Evolutionary conservation across 1,284 basidiomycete species (phyloP).

Genomic region (Pterulicium gracile): DNA sequence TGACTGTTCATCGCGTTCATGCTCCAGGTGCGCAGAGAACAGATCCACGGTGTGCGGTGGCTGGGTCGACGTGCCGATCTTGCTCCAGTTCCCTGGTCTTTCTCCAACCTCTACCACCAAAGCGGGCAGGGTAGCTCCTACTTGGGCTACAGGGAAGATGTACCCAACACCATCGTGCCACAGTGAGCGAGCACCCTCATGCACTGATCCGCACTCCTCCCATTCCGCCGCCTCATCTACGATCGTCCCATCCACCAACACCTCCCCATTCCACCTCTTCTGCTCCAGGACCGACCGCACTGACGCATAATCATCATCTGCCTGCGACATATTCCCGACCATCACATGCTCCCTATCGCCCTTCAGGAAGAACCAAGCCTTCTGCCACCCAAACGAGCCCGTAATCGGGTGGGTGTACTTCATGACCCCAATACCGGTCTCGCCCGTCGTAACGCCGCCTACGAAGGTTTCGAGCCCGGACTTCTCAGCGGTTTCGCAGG

Average conservation of each 20-base stretch:
- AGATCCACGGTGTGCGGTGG: conserved; percentile 27
- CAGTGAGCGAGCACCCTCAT: conserved; percentile 17
- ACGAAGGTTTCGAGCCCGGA: conserved; percentile 29
- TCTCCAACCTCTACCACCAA: not conserved
- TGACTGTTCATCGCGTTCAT: conserved; percentile 16
- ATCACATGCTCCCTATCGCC: conserved; percentile 34
- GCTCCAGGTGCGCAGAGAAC: conserved; percentile 31
- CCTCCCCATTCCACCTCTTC: conserved; percentile 20
- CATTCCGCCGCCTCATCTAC: not conserved
- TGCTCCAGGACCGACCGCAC: conserved; percentile 40
- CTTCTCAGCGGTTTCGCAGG: conserved; percentile 18
- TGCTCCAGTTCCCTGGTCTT: conserved; percentile 29
- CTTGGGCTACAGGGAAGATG: not conserved
- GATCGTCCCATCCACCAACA: conserved; percentile 10
- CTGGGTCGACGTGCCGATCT: conserved; percentile 29
- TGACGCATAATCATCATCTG: conserved; percentile 19
- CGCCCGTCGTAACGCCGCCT: conserved; percentile 31
- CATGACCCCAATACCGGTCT: conserved; percentile 30
- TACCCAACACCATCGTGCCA: conserved; percentile 32
- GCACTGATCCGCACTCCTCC: conserved; percentile 16
- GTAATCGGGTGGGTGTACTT: conserved; percentile 32
- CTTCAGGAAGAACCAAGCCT: conserved; percentile 43
- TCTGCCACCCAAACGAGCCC: conserved; percentile 29
- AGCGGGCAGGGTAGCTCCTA: not conserved
- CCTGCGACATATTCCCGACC: conserved; percentile 24